Percentiles rank a stretch among this genome's conserved stretches.
Evolutionary conservation across 2,329 filamentous ascomycete species (phyloP).

Genomic region (Elsinoe fawcettii): DNA sequence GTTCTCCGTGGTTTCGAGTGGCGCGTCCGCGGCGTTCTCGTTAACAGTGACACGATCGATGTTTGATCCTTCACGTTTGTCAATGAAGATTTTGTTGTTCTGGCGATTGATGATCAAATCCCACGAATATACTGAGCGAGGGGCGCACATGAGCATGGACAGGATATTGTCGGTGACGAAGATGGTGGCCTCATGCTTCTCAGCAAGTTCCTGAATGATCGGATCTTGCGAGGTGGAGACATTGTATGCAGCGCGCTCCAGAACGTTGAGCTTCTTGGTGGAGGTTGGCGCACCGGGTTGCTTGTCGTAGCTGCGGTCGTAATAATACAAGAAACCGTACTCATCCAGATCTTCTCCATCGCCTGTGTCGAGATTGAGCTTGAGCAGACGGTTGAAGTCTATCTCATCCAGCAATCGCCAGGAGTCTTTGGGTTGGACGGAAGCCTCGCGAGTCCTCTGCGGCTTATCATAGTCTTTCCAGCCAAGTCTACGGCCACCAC

Average conservation of each 20-base stretch:
- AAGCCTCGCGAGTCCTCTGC: conserved; percentile 88
- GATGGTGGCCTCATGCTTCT: conserved; percentile 91
- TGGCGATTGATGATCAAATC: conserved; percentile 90
- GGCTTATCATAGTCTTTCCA: conserved; percentile 99
- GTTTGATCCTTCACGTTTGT: conserved; percentile 92
- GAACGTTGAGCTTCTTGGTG: conserved; percentile 76
- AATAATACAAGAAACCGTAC: conserved; percentile 98
- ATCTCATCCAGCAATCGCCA: conserved; percentile 97
- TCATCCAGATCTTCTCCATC: conserved; percentile 91
- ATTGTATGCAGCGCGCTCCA: conserved; percentile 96
- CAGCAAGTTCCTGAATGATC: conserved; percentile 91
- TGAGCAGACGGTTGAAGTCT: conserved; percentile 88
- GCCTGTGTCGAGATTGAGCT: conserved; percentile 91
- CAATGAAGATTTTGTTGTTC: conserved; percentile 94
- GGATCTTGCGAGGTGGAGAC: conserved; percentile 95
- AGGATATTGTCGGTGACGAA: conserved; percentile 96
- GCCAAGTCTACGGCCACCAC: conserved; percentile 80
- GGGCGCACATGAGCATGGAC: conserved; percentile 98
- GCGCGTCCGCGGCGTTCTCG: conserved; percentile 93
- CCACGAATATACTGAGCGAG: conserved; percentile 96
- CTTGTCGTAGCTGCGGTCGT: conserved; percentile 94
- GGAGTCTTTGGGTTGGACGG: conserved; percentile 90
- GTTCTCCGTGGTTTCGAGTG: conserved; percentile 81
- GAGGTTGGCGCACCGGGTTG: conserved; percentile 73
- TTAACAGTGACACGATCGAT: conserved; percentile 98